These are phyloP conservation scores for Eimeria acervulina DNA, from an alignment of 169 alveolate genomes.

Conservation along the genomic window DNA sequence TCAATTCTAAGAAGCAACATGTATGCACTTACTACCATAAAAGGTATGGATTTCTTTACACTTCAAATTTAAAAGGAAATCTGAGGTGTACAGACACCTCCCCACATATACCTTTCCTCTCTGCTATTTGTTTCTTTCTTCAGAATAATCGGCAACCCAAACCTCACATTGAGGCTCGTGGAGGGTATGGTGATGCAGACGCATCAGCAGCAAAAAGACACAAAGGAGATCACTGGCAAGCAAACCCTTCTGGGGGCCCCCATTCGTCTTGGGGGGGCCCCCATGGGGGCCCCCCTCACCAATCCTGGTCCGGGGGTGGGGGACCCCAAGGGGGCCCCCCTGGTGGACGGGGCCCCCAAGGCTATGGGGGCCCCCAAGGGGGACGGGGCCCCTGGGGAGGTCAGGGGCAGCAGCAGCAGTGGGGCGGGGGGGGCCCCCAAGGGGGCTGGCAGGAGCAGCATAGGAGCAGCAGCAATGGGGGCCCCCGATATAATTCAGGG, in stretches of 20 bases:
- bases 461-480: background rate
- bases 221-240: conserved; percentile 35
- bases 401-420: background rate
- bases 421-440: conserved; percentile 57
- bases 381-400: conserved; percentile 21
- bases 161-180: conserved; percentile 72
- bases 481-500: background rate
- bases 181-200: background rate
- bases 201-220: conserved; percentile 18
- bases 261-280: conserved; percentile 1
- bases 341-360: too few species aligned
- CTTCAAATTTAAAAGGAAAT: background rate
- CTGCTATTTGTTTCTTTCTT: background rate
- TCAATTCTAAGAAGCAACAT: background rate
- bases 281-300: background rate
- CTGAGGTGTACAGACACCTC: background rate
- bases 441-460: conserved; percentile 2
- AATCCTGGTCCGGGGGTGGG: background rate
- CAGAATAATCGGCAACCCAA: conserved; percentile 68
- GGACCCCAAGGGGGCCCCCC: conserved; percentile 30
- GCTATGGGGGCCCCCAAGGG: background rate
- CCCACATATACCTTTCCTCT: too few species aligned
- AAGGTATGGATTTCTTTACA: too few species aligned
- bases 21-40: too few species aligned
- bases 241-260: background rate